Conservation (phyloP, 23 red algal species). For the Porphyridium purpureum region DNA sequence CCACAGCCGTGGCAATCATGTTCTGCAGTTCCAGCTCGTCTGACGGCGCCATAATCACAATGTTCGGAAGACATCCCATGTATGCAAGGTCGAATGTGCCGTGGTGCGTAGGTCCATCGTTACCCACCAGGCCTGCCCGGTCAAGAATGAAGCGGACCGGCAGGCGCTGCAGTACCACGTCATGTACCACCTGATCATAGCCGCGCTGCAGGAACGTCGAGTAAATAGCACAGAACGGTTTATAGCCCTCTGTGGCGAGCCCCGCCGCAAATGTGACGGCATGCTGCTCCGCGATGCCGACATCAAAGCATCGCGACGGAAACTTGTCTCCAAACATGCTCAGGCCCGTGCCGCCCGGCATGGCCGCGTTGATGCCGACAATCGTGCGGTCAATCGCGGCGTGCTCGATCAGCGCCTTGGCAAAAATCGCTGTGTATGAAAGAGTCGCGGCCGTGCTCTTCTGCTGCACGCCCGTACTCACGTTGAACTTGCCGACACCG, state of each 20-base stretch:
- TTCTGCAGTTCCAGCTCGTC: constrained; percentile 92
- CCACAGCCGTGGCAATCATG: constrained; percentile 81
- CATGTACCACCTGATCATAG: constrained; percentile 93
- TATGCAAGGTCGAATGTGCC: constrained; percentile 89
- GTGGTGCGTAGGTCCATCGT: constrained; percentile 92
- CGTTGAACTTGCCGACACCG: constrained; percentile 78
- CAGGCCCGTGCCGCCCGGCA: constrained; percentile 93
- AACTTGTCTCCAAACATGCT: constrained; percentile 78
- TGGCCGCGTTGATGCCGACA: constrained; percentile 93
- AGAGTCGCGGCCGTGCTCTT: constrained; percentile 44
- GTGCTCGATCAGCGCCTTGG: constrained; percentile 63
- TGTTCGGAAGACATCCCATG: constrained; percentile 92
- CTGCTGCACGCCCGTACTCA: constrained; percentile 62
- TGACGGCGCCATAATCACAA: constrained; percentile 89
- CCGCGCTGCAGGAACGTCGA: constrained; percentile 93
- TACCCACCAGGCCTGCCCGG: constrained; percentile 86
- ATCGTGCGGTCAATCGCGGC: constrained; percentile 81
- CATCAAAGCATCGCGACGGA: constrained; percentile 82
- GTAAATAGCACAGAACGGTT: constrained; percentile 97
- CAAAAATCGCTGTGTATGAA: constrained; percentile 79
- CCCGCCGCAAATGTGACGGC: constrained; percentile 94
- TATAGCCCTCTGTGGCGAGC: constrained; percentile 77
- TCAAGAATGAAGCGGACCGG: constrained; percentile 93
- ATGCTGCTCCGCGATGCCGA: constrained; percentile 97
- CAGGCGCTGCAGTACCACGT: constrained; percentile 73